Base-by-base conservation (phyloP, 2,329 filamentous ascomycete species). In the Nectriaceae sp. region DNA sequence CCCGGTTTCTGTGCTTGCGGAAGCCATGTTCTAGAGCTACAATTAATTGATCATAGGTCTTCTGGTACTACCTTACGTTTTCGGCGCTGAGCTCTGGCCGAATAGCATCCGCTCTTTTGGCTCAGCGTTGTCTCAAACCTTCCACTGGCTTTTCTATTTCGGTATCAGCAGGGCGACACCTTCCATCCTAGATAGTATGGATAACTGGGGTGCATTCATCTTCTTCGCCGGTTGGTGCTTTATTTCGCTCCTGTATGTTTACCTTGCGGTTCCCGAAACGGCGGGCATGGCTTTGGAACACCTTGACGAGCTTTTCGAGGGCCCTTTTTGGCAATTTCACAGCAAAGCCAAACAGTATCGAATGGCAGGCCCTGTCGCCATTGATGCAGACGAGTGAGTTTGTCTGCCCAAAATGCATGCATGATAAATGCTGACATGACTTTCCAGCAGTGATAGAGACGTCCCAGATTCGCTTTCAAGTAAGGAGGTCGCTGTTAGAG, bases 101-200 rank as follows among this genome's bases (percentile, higher is more conserved):
- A 75, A 75, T 47, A 65, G 67, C 3, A 69, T 76, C 42, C 69
- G 73, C 0, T 74, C 73, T 0, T 72, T 76, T 51, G 72, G 73
- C 21, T 63, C 62, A n/a, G 69, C 73, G 2, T 6, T 36, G 11
- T 6, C 13, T 6, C 58, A 60, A 21, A 19, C 38, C 5, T 57
- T 59, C 44, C 60, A 62, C 43, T 56, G 59, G 74, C 61, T 72
- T 0, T 76, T 75, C 53, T 64, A 65, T 53, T 75, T 65, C 40
- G 72, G 60, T 15, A 59, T 74, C 26, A 68, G 62, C 20, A 59
- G 56, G 11, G 68, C 56, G 4, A 55, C 62, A 1, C 70, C 72
- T 3, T 67, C 65, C 1, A 53, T 75, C 3, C 61, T 75, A 2
- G 37, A 51, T 0, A 35, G 46, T 2, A 69, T 61, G 15, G 21